A percentile compares a stretch with the other conserved stretches of the same genome.
phyloP scores from a whole-genome alignment of 495 filamentous ascomycete genomes.

The Jackrogersella minutella region DNA sequence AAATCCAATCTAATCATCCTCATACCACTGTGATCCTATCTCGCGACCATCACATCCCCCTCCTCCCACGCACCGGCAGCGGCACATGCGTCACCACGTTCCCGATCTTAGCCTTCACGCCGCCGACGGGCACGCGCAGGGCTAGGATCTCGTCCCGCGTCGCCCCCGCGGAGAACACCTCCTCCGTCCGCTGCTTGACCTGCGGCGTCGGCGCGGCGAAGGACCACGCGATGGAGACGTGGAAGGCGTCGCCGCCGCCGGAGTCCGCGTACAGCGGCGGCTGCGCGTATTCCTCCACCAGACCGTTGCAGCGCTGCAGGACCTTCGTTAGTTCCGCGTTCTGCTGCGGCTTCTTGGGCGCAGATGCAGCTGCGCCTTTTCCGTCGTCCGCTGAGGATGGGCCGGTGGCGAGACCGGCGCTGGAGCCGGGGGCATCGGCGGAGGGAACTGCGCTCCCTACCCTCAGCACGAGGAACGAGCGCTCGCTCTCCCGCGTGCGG shows the following conservation, averaged over 20 bases:
- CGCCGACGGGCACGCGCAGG: conserved; percentile 54
- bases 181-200: conserved; percentile 44
- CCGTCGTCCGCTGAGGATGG: too few species aligned
- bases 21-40: background rate
- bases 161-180: conserved; percentile 24
- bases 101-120: conserved; percentile 79
- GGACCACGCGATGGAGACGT: conserved; percentile 84
- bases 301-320: conserved; percentile 69
- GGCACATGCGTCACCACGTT: conserved; percentile 69
- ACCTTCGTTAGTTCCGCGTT: conserved; percentile 69
- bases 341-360: background rate
- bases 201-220: conserved; percentile 58
- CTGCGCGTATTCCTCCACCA: conserved; percentile 67
- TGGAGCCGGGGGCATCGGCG: background rate
- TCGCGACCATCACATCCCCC: background rate
- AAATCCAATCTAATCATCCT: background rate
- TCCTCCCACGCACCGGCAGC: conserved; percentile 47
- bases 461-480: conserved; percentile 87
- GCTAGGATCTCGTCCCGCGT: conserved; percentile 25
- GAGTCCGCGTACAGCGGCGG: conserved; percentile 69
- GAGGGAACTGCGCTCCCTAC: conserved; percentile 38
- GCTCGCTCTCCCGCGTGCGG: conserved; percentile 66
- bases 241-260: conserved; percentile 65
- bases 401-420: too few species aligned
- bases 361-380: background rate